Conservation (phyloP, 495 filamentous ascomycete species). For the Neurospora tetrasperma region DNA sequence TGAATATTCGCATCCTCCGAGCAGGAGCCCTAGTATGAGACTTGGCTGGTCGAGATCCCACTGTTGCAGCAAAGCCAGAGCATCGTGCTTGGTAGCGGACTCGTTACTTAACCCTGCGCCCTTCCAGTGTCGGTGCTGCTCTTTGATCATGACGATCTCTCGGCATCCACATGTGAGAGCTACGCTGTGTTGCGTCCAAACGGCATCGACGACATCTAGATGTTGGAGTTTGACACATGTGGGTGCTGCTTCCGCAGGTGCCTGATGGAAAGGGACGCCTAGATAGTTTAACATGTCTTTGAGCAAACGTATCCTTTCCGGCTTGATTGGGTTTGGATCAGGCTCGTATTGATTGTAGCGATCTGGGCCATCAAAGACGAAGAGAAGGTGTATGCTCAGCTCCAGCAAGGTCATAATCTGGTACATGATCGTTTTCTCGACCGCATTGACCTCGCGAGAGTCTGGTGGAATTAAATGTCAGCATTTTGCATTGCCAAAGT, state of each 20-base stretch:
- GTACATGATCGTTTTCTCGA: not conserved
- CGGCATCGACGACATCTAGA: constrained; percentile 1
- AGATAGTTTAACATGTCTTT: not conserved
- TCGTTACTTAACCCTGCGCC: not conserved
- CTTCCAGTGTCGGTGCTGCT: not conserved
- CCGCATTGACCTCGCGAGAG: not conserved
- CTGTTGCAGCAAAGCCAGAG: not conserved
- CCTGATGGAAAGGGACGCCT: not conserved
- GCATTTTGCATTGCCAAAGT: not conserved
- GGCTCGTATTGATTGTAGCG: not conserved
- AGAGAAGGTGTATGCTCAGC: not conserved
- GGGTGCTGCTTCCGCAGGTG: not conserved
- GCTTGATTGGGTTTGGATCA: not conserved
- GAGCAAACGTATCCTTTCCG: not conserved
- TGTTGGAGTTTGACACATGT: not conserved
- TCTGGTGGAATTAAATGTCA: not conserved
- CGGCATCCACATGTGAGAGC: not conserved
- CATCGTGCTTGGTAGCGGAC: not conserved
- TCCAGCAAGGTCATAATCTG: not conserved
- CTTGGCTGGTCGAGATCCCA: not conserved
- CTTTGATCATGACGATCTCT: not conserved
- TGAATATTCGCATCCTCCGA: constrained; percentile 3
- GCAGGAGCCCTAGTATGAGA: not conserved
- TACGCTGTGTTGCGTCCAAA: not conserved
- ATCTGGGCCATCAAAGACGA: constrained; percentile 3